Evolutionary conservation across 805 yeast species (phyloP).

Genomic region (Zygotorulaspora sp.): DNA sequence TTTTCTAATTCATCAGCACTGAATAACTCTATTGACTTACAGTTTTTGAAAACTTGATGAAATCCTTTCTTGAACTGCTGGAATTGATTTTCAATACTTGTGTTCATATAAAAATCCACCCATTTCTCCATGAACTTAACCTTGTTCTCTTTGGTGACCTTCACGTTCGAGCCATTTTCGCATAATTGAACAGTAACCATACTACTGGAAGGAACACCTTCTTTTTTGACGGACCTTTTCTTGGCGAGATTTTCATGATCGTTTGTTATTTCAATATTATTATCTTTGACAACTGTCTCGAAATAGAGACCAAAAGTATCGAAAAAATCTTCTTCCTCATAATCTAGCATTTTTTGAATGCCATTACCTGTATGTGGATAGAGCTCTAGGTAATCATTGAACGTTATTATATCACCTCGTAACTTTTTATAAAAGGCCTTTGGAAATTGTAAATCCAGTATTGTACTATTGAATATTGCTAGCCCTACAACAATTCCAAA

Average conservation of each 20-base stretch:
- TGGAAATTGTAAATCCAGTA: conserved; percentile 77
- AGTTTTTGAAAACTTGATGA: conserved; percentile 65
- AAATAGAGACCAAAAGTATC: conserved; percentile 53
- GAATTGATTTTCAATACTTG: conserved; percentile 50
- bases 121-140: conserved; percentile 58
- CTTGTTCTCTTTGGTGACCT: conserved; percentile 58
- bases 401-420: conserved; percentile 47
- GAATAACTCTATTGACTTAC: conserved; percentile 70
- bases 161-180: conserved; percentile 49
- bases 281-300: conserved; percentile 51
- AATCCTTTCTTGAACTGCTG: conserved; percentile 67
- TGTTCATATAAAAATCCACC: conserved; percentile 55
- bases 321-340: conserved; percentile 43
- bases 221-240: background rate
- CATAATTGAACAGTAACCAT: conserved; percentile 47
- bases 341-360: conserved; percentile 44
- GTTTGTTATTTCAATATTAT: conserved; percentile 15
- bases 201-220: conserved; percentile 5
- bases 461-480: conserved; percentile 87
- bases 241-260: background rate
- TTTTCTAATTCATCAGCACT: conserved; percentile 77
- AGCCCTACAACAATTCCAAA: conserved; percentile 86
- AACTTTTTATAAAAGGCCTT: conserved; percentile 70
- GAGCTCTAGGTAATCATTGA: conserved; percentile 63
- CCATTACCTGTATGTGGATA: conserved; percentile 63